Evolutionary conservation across 1,284 basidiomycete species (phyloP).

Genomic region (Polyporus tsugae): DNA sequence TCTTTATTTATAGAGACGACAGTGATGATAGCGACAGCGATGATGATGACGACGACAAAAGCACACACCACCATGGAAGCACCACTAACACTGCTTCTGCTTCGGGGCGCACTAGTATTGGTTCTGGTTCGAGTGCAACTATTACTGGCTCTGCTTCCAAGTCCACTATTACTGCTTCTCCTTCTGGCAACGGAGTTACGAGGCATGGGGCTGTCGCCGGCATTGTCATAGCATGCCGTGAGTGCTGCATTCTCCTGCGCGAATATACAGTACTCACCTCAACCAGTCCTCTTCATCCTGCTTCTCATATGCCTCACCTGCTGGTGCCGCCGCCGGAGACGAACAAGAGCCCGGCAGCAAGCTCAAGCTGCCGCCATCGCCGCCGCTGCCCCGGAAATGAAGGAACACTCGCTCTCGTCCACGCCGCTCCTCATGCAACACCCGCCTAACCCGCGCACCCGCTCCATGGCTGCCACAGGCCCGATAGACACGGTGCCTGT

Average conservation of each 20-base stretch:
- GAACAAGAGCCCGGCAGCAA: constrained; percentile 9
- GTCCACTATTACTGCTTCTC: neutral
- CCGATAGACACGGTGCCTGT: constrained; percentile 8
- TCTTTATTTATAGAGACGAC: constrained; percentile 13
- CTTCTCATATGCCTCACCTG: constrained; percentile 26
- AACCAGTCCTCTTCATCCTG: constrained; percentile 25
- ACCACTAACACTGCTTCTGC: neutral
- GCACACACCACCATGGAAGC: constrained; percentile 12
- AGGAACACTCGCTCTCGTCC: constrained; percentile 11
- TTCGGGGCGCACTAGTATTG: neutral
- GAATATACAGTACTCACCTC: constrained; percentile 3
- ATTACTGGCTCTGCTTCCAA: constrained; percentile 3
- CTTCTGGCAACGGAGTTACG: constrained; percentile 22
- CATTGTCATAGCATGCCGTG: constrained; percentile 39
- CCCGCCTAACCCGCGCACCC: constrained; percentile 2
- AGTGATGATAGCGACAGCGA: constrained; percentile 23
- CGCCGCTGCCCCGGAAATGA: constrained; percentile 17
- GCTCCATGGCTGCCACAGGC: constrained; percentile 6
- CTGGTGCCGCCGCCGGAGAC: constrained; percentile 27
- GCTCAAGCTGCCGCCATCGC: constrained; percentile 9
- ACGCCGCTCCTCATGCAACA: constrained; percentile 14
- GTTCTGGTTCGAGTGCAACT: neutral
- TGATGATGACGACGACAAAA: constrained; percentile 16
- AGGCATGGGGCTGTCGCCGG: constrained; percentile 37
- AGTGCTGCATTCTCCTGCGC: constrained; percentile 13